Evolutionary conservation across 2,329 filamentous ascomycete genomes (phyloP).

Genomic region (Teratosphaeriaceae sp.): DNA sequence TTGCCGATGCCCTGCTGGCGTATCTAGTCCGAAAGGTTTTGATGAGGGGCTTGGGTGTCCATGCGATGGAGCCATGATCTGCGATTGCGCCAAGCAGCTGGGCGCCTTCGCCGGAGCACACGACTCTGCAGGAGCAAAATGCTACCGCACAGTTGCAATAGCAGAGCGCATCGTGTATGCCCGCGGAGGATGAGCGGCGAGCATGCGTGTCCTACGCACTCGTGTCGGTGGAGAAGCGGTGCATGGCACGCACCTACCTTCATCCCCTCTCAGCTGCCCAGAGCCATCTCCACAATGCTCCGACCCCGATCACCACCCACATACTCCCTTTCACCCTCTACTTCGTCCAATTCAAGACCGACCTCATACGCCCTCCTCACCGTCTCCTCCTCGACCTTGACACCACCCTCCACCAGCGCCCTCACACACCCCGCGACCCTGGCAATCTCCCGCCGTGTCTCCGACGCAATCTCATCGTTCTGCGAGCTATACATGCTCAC

Average conservation of each 20-base stretch:
- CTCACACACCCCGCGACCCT: constrained; percentile 74
- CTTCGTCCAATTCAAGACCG: constrained; percentile 65
- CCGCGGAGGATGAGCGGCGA: no score
- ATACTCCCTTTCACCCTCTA: constrained; percentile 48
- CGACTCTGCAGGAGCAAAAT: no score
- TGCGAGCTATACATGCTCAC: constrained; percentile 88
- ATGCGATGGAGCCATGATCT: no score
- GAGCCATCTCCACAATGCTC: constrained; percentile 30
- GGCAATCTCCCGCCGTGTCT: constrained; percentile 81
- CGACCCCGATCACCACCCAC: constrained; percentile 33
- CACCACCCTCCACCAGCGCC: constrained; percentile 72
- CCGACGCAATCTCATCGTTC: constrained; percentile 74
- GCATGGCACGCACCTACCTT: neutral
- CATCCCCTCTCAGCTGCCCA: constrained; percentile 12
- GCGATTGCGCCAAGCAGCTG: no score
- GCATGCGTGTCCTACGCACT: no score
- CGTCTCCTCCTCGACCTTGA: constrained; percentile 85
- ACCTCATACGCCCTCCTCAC: constrained; percentile 77
- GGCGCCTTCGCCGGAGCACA: no score
- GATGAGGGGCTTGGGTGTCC: no score
- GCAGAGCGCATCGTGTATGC: no score
- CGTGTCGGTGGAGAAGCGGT: no score
- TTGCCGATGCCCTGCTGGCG: no score
- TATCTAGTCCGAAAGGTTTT: no score
- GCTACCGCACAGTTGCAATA: no score